Percentiles rank a stretch among this genome's conserved stretches.
Evolutionary conservation across 306 rosid genomes (phyloP).

Genomic region (Hippophae gyantsensis): DNA sequence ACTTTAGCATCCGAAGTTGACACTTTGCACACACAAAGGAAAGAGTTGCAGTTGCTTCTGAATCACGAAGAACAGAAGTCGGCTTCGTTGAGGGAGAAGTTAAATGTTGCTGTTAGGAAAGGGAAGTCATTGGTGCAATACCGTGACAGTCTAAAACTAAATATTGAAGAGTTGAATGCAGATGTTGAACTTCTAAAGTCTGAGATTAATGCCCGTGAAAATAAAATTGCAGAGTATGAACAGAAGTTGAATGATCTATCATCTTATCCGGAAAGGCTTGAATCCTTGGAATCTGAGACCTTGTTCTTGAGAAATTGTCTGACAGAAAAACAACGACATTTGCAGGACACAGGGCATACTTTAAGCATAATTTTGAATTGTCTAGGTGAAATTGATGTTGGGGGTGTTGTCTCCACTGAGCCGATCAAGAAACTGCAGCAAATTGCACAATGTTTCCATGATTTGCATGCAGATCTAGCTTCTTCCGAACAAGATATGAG

Average conservation of each 20-base stretch:
- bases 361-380: conserved; percentile 41
- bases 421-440: conserved; percentile 59
- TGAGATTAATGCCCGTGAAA: conserved; percentile 42
- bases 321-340: conserved; percentile 43
- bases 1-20: conserved; percentile 51
- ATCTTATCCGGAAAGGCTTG: conserved; percentile 47
- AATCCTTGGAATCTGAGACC: conserved; percentile 63
- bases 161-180: conserved; percentile 46
- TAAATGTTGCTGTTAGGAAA: conserved; percentile 83
- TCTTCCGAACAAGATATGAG: conserved; percentile 64
- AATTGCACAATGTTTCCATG: conserved; percentile 46
- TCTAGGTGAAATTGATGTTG: conserved; percentile 52
- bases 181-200: conserved; percentile 57
- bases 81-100: conserved; percentile 75
- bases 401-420: conserved; percentile 32
- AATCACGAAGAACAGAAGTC: conserved; percentile 87
- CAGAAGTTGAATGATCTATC: conserved; percentile 50
- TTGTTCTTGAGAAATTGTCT: conserved; percentile 44
- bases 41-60: conserved; percentile 64
- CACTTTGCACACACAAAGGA: conserved; percentile 41
- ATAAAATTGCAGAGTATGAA: conserved; percentile 48
- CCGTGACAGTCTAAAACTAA: conserved; percentile 73
- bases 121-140: conserved; percentile 84
- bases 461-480: conserved; percentile 33
- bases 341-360: conserved; percentile 53